Percentiles rank a stretch among this genome's conserved stretches.
These are phyloP conservation scores for Aspergillus ochraceus DNA, from an alignment of 2,329 filamentous ascomycete genomes.

Conservation along the genomic window DNA sequence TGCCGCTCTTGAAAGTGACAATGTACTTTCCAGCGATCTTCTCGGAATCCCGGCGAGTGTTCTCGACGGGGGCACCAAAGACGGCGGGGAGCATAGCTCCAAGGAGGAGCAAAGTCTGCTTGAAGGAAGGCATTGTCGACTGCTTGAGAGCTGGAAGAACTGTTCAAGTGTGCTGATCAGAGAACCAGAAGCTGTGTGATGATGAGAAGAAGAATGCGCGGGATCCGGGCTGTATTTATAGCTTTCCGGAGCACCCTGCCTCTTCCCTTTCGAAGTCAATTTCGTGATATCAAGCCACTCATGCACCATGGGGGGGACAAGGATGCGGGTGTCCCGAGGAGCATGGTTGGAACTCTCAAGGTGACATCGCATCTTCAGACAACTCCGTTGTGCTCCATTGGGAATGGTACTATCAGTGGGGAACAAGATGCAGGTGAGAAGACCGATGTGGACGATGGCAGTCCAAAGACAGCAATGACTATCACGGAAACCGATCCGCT, in stretches of 20 bases:
- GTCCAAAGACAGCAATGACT: not conserved
- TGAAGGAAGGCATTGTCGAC: conserved; percentile 21
- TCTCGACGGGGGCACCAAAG: conserved; percentile 18
- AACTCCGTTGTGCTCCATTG: conserved; percentile 20
- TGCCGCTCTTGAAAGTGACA: conserved; percentile 23
- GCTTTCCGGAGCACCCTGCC: not conserved
- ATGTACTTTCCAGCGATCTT: conserved; percentile 26
- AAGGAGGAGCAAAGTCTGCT: conserved; percentile 21
- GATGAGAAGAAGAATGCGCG: not conserved
- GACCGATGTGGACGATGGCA: conserved; percentile 4
- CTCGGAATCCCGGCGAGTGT: conserved; percentile 10
- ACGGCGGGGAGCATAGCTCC: conserved; percentile 24
- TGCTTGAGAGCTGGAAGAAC: not conserved
- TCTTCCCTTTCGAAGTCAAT: not conserved
- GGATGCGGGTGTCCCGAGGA: conserved; percentile 11
- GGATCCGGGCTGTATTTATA: conserved; percentile 9
- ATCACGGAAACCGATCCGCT: conserved; percentile 2
- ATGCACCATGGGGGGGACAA: conserved; percentile 2
- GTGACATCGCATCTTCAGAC: conserved; percentile 25
- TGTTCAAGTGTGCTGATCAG: conserved; percentile 6
- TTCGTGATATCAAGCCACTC: not conserved
- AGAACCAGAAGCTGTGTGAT: not conserved
- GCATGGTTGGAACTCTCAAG: conserved; percentile 19
- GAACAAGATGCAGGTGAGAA: conserved; percentile 6
- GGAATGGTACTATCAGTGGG: conserved; percentile 12